Conservation (phyloP, 2,329 filamentous ascomycete genomes). For the Eutypella sp. region DNA sequence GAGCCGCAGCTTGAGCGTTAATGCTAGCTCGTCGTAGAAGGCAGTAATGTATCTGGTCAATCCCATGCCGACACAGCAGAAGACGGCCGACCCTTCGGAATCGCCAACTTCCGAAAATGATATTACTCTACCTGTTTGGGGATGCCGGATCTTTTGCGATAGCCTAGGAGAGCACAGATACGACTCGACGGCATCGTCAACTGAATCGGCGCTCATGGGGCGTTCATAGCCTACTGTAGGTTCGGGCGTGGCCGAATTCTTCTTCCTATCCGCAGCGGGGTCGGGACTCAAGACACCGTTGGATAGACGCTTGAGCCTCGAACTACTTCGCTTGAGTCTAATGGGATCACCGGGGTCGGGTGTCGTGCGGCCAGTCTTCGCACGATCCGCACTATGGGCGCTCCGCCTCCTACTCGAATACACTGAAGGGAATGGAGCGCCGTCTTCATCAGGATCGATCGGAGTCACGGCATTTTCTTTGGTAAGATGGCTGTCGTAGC, state of each 20-base stretch:
- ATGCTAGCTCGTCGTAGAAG: conserved; percentile 92
- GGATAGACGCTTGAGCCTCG: conserved; percentile 55
- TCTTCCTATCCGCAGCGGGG: conserved; percentile 20
- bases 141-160: conserved; percentile 82
- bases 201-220: conserved; percentile 74
- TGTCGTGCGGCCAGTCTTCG: conserved; percentile 43
- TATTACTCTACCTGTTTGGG: conserved; percentile 79
- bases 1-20: conserved; percentile 80
- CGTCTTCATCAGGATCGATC: conserved; percentile 45
- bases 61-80: conserved; percentile 97
- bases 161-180: conserved; percentile 80
- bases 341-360: conserved; percentile 42
- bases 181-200: conserved; percentile 80
- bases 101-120: conserved; percentile 97
- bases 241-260: conserved; percentile 27
- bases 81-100: conserved; percentile 82
- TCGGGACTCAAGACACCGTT: conserved; percentile 34
- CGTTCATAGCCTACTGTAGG: conserved; percentile 60
- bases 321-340: conserved; percentile 50
- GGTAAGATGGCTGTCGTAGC: conserved; percentile 14
- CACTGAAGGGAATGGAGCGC: conserved; percentile 65
- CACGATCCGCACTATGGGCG: conserved; percentile 38
- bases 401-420: conserved; percentile 55
- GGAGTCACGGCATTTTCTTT: conserved; percentile 19
- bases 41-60: conserved; percentile 92